Evolutionary conservation across 257 asterid species (phyloP), one percentile per base, ranked within the genome.

Genomic region (Petunia secreta): DNA sequence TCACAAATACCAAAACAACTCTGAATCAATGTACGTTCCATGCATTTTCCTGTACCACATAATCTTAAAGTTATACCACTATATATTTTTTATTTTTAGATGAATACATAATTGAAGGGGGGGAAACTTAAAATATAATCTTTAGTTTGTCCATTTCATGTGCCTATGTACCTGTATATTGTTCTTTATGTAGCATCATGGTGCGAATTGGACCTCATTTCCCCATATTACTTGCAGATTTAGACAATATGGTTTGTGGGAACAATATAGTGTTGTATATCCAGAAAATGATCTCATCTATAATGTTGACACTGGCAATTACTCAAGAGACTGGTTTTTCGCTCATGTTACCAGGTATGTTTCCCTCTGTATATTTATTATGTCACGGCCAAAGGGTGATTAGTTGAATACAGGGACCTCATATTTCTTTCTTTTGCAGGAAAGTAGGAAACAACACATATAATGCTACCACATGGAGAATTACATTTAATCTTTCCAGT

Each of bases 181-280:
- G 25, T 25, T 25, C 25, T 25, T 25, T 25, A 25, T 25, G 25
- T 25, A 25, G 25, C 25, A 25, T 25, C 25, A 25, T 25, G 25
- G 25, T 25, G 25, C 25, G 25, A 25, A 25, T 25, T 25, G 25
- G 25, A 25, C 25, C 25, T 25, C 25, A 25, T 25, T 25, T 25
- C 25, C 25, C 25, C 25, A 25, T 25, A 25, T 25, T 25, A 1
- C 10, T 75, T 38, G 50, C 81, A 93, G 91, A 82, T 93, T 87
- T 64, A 83, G 91, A 64, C 91, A 92, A 80, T 91, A 88, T 4
- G 97, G 97, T n/a, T 46, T 92, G 1, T 92, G 97, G 96, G 46
- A 55, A 1, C 88, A 89, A 38, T 92, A 89, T 78, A 53, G 5
- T 1, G 92, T 85, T 25, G 52, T 83, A 3, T 80, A 90, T 78